Conservation (phyloP, 2,329 filamentous ascomycete genomes). For the Stachybotrys chlorohalonatus region DNA sequence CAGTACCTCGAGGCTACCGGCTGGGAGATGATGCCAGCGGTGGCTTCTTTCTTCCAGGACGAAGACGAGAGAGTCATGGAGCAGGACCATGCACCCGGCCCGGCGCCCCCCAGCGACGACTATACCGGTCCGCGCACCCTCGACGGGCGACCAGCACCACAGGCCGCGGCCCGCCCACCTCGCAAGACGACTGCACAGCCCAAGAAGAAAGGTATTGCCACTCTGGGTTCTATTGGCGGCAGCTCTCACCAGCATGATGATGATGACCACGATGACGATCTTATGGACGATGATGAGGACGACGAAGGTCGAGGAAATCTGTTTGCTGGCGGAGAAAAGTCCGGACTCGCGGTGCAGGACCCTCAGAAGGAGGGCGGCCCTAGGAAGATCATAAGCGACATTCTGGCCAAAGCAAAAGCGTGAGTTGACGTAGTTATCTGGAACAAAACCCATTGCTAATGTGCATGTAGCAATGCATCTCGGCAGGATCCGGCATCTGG, state of each 20-base stretch:
- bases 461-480: conserved; percentile 43
- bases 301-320: conserved; percentile 56
- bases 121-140: conserved; percentile 56
- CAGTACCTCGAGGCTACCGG: conserved; percentile 55
- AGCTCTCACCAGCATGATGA: conserved; percentile 41
- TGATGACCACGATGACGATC: conserved; percentile 50
- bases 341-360: conserved; percentile 59
- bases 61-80: conserved; percentile 39
- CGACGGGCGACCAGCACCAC: conserved; percentile 51
- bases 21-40: conserved; percentile 58
- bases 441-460: neutral
- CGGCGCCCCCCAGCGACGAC: conserved; percentile 16
- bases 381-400: conserved; percentile 51
- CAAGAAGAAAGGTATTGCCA: conserved; percentile 55
- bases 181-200: conserved; percentile 28
- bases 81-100: conserved; percentile 33
- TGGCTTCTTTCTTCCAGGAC: conserved; percentile 52
- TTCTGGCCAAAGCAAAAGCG: conserved; percentile 55
- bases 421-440: conserved; percentile 21
- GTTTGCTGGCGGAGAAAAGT: conserved; percentile 82
- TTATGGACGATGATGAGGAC: conserved; percentile 44
- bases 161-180: conserved; percentile 19
- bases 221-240: conserved; percentile 46
- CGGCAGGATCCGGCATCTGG: conserved; percentile 42
- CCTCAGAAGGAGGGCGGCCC: conserved; percentile 42